Percentiles rank a stretch among this genome's conserved stretches.
phyloP scores from a whole-genome alignment of 805 yeast genomes.

The Suhomyces canberraensis region DNA sequence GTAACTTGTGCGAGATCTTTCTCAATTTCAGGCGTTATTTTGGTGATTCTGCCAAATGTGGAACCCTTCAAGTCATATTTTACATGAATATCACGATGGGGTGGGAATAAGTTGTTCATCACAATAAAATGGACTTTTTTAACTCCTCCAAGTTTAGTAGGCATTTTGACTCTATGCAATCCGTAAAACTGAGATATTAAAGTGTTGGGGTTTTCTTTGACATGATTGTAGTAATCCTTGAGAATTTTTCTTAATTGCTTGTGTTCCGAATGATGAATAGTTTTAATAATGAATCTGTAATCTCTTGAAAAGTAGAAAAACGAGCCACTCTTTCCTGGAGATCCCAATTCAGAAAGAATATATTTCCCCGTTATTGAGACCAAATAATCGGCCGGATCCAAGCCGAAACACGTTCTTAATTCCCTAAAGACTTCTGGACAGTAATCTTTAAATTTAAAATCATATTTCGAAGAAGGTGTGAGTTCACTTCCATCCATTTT shows the following conservation, averaged over 20 bases:
- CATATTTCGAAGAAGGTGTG: conserved; percentile 92
- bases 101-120: conserved; percentile 96
- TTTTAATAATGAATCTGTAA: conserved; percentile 89
- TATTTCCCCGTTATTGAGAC: conserved; percentile 91
- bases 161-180: conserved; percentile 87
- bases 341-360: conserved; percentile 84
- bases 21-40: conserved; percentile 25
- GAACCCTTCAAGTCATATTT: conserved; percentile 94
- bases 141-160: conserved; percentile 43
- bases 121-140: conserved; percentile 89
- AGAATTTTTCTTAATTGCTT: conserved; percentile 71
- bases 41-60: conserved; percentile 71
- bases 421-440: conserved; percentile 92
- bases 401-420: conserved; percentile 70
- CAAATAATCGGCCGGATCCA: conserved; percentile 94
- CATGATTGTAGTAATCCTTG: conserved; percentile 75
- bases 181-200: conserved; percentile 95
- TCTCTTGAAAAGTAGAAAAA: conserved; percentile 94
- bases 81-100: conserved; percentile 78
- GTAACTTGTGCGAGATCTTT: conserved; percentile 42
- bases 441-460: conserved; percentile 95
- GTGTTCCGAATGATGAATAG: conserved; percentile 93
- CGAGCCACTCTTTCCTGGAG: conserved; percentile 97
- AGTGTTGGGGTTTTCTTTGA: conserved; percentile 81
- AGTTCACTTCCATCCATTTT: conserved; percentile 82